A percentile compares a stretch with the other conserved stretches of the same genome.
Conservation (phyloP, 2,329 filamentous ascomycete species). For the Tolypocladium album region DNA sequence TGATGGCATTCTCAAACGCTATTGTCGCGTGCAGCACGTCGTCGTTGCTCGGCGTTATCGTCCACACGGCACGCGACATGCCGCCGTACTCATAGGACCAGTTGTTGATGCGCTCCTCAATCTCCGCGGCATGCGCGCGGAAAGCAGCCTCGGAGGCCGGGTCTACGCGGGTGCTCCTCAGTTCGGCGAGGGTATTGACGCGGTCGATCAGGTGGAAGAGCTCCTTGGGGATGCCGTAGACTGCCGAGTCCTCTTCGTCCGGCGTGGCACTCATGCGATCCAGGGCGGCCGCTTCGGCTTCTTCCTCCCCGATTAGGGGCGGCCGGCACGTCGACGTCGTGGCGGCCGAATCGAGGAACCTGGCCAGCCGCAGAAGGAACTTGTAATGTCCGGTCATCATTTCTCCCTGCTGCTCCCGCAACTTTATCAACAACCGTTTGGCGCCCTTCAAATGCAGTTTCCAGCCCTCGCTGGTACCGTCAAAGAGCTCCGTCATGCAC, state of each 20-base stretch:
- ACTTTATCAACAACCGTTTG: slow-evolving; percentile 23
- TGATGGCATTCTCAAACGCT: slow-evolving; percentile 29
- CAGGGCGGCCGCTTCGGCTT: slow-evolving; percentile 14
- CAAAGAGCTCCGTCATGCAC: slow-evolving; percentile 31
- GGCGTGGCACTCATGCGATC: slow-evolving; percentile 13
- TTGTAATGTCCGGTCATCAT: slow-evolving; percentile 25
- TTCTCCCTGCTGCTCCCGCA: slow-evolving; percentile 18
- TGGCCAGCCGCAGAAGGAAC: slow-evolving; percentile 21
- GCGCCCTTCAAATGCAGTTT: slow-evolving; percentile 30
- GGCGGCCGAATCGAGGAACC: slow-evolving; percentile 21
- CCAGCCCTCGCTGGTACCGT: slow-evolving; percentile 29
- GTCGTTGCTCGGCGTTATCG: slow-evolving; percentile 10
- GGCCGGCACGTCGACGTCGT: slow-evolving; percentile 22
- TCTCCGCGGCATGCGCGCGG: slow-evolving; percentile 14
- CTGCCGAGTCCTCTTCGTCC: slow-evolving; percentile 20
- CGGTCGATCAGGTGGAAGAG: slow-evolving; percentile 22
- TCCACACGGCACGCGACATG: slow-evolving; percentile 12
- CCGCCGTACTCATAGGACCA: slow-evolving; percentile 23
- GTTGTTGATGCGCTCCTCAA: slow-evolving; percentile 24
- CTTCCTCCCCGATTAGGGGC: slow-evolving; percentile 21
- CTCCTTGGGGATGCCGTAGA: slow-evolving; percentile 24
- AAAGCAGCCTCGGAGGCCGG: slow-evolving; percentile 17
- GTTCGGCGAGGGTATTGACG: slow-evolving; percentile 20
- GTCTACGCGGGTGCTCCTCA: slow-evolving; percentile 19
- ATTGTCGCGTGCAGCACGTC: slow-evolving; percentile 23